Percentiles rank a stretch among this genome's conserved stretches.
phyloP scores from a whole-genome alignment of 208 protist species.

The Balamuthia mandrillaris region DNA sequence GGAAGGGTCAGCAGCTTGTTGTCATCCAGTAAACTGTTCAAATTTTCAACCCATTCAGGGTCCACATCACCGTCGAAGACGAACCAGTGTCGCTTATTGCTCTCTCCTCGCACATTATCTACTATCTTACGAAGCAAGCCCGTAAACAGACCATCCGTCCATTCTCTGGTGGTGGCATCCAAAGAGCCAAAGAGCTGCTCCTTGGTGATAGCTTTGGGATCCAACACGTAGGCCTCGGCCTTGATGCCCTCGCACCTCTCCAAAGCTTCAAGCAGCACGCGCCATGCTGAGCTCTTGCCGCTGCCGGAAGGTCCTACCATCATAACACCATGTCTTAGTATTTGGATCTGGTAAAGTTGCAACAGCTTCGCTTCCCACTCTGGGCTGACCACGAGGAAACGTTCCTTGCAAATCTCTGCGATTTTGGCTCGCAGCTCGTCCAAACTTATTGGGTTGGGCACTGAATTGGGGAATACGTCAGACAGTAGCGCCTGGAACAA shows the following conservation, averaged over 20 bases:
- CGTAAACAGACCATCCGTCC: conserved; percentile 99
- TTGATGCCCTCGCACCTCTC: conserved; percentile 59
- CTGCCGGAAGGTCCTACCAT: conserved; percentile 95
- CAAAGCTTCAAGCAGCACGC: conserved; percentile 89
- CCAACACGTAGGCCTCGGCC: conserved; percentile 87
- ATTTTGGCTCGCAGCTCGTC: conserved; percentile 61
- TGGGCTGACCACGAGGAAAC: conserved; percentile 61
- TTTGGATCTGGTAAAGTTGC: conserved; percentile 94
- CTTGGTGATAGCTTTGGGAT: conserved; percentile 98
- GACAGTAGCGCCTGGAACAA: conserved; percentile 89
- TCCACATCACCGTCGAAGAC: conserved; percentile 98
- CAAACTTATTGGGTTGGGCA: neutral
- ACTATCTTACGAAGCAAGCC: conserved; percentile 92
- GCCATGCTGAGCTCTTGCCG: conserved; percentile 95
- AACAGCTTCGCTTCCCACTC: conserved; percentile 95
- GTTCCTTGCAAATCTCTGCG: conserved; percentile 76
- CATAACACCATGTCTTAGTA: conserved; percentile 98
- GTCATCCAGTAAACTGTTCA: conserved; percentile 98
- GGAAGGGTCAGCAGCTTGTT: conserved; percentile 98
- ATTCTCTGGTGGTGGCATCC: conserved; percentile 97
- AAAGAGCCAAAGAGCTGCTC: conserved; percentile 95
- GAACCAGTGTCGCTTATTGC: conserved; percentile 92
- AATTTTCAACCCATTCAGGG: conserved; percentile 98
- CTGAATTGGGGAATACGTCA: conserved; percentile 91
- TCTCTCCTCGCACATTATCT: conserved; percentile 80